Evolutionary conservation across 225 moss, liverwort and hornwort genomes (phyloP).

Genomic region (Physcomitrellopsis africana): DNA sequence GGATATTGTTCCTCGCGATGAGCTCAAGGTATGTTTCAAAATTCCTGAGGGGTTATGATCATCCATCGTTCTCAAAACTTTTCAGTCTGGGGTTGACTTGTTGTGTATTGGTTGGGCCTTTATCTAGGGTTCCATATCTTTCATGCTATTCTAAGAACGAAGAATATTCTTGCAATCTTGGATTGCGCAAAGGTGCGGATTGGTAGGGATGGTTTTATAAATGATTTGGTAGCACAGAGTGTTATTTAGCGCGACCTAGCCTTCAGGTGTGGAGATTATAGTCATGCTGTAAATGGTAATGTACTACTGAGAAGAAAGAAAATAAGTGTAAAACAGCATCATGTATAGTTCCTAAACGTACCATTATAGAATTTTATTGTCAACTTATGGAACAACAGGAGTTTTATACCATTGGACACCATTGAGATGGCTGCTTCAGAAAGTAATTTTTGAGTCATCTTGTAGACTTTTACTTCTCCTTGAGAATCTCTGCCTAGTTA

Average conservation of each 20-base stretch:
- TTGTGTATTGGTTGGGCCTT: background rate
- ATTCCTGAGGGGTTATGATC: background rate
- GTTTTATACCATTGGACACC: too few relatives aligned
- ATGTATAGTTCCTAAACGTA: background rate
- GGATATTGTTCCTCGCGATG: constrained; percentile 64
- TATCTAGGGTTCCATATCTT: background rate
- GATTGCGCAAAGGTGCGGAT: background rate
- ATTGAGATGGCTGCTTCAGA: background rate
- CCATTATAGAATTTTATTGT: too few relatives aligned
- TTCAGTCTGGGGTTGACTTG: background rate
- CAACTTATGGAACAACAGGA: too few relatives aligned
- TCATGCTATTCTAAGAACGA: background rate
- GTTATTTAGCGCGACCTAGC: background rate
- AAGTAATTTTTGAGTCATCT: background rate
- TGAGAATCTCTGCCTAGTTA: constrained; percentile 8
- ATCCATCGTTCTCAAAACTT: background rate
- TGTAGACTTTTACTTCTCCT: background rate
- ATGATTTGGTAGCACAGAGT: background rate
- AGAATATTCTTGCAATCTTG: constrained; percentile 5
- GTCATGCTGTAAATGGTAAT: background rate
- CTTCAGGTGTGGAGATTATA: background rate
- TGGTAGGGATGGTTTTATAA: too few relatives aligned
- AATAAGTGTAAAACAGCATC: background rate
- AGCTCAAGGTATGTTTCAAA: constrained; percentile 47
- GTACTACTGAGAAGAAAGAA: too few relatives aligned